phyloP scores from a whole-genome alignment of 768 basidiomycete genomes.

The Pleurotus salmoneostramineus region DNA sequence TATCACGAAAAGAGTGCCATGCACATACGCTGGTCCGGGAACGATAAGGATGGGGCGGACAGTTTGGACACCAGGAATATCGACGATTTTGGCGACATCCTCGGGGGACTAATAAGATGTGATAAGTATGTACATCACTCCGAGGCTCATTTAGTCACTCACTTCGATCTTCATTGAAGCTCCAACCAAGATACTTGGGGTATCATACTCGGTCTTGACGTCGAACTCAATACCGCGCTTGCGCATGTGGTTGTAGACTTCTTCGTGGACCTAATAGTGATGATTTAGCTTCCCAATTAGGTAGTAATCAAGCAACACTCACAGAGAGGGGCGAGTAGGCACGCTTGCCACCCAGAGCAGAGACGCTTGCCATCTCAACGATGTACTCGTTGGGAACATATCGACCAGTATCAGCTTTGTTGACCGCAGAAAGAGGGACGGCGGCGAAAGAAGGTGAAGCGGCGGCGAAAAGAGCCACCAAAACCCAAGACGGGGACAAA shows the following conservation, averaged over 20 bases:
- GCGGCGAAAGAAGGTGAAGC: constrained; percentile 21
- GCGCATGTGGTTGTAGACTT: constrained; percentile 41
- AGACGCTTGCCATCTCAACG: constrained; percentile 47
- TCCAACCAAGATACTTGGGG: constrained; percentile 52
- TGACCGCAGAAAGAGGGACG: constrained; percentile 32
- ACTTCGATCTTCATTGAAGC: constrained; percentile 48
- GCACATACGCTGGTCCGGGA: constrained; percentile 35
- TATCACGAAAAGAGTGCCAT: background rate
- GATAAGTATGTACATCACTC: background rate
- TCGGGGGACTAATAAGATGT: background rate
- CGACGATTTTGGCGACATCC: constrained; percentile 43
- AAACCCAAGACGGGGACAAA: constrained; percentile 9
- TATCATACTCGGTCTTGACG: constrained; percentile 49
- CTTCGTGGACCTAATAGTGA: constrained; percentile 41
- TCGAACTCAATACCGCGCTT: constrained; percentile 39
- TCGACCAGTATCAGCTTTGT: constrained; percentile 30
- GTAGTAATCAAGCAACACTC: background rate
- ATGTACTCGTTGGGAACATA: constrained; percentile 51
- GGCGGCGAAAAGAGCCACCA: constrained; percentile 24
- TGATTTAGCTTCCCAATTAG: background rate
- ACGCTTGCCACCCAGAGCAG: constrained; percentile 31
- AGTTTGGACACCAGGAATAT: constrained; percentile 48
- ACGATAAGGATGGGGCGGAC: constrained; percentile 51
- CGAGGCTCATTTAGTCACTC: constrained; percentile 13
- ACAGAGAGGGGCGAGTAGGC: constrained; percentile 23